These are phyloP conservation scores for Amaranthus hypochondriacus DNA, from an alignment of 148 eudicot genomes.

Conservation along the genomic window DNA sequence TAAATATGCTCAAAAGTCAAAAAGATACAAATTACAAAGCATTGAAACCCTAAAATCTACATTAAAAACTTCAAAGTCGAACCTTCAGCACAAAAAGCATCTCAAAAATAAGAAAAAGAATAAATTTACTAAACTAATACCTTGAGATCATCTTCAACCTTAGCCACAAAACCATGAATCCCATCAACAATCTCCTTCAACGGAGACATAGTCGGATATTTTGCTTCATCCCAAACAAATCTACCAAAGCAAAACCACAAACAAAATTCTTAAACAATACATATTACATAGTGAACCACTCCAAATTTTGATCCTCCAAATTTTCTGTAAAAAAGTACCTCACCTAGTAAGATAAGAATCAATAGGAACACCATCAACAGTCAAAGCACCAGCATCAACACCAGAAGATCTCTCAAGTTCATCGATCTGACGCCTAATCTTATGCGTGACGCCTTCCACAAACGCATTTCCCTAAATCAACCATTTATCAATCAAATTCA, in stretches of 20 bases:
- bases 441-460: slow-evolving; percentile 81
- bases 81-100: not conserved
- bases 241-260: slow-evolving; percentile 28
- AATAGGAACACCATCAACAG: slow-evolving; percentile 92
- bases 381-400: slow-evolving; percentile 62
- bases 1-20: not conserved
- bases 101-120: not conserved
- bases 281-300: slow-evolving; percentile 11
- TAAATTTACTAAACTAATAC: slow-evolving; percentile 33
- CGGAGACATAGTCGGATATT: slow-evolving; percentile 92
- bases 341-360: slow-evolving; percentile 93
- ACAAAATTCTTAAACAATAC: not conserved
- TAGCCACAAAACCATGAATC: slow-evolving; percentile 72
- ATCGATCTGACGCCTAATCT: slow-evolving; percentile 97
- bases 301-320: slow-evolving; percentile 11
- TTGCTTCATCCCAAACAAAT: slow-evolving; percentile 98
- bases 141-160: slow-evolving; percentile 98
- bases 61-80: not conserved
- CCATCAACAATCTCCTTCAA: slow-evolving; percentile 74
- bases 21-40: not conserved
- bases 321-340: not conserved
- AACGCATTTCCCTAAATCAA: slow-evolving; percentile 61
- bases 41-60: not conserved
- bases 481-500: slow-evolving; percentile 4
- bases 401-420: slow-evolving; percentile 85